Evolutionary conservation across 768 basidiomycete genomes (phyloP).

Genomic region (Auriculariales sp.): DNA sequence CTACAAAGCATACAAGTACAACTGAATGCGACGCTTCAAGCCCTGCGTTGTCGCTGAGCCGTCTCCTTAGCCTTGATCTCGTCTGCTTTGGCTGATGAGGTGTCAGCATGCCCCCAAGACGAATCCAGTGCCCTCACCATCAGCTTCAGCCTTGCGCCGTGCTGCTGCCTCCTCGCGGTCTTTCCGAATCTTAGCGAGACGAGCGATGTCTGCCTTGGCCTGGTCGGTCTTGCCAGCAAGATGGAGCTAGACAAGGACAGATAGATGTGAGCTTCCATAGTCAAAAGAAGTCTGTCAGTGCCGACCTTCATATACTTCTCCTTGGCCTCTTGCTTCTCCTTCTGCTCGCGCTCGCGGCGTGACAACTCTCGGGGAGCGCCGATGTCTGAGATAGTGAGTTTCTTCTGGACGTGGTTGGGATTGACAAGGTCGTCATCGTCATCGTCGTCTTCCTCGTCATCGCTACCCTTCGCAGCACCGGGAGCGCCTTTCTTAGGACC

Average conservation of each 20-base stretch:
- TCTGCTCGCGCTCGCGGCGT: conserved; percentile 71
- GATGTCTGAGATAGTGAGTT: conserved; percentile 65
- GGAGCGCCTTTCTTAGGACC: conserved; percentile 30
- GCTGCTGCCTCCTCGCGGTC: conserved; percentile 82
- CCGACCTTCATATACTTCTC: conserved; percentile 77
- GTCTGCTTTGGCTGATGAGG: conserved; percentile 40
- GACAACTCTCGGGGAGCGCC: conserved; percentile 43
- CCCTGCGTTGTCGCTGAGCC: too few relatives aligned
- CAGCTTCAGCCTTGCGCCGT: conserved; percentile 77
- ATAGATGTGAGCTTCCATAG: conserved; percentile 2
- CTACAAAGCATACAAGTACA: too few relatives aligned
- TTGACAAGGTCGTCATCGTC: conserved; percentile 64
- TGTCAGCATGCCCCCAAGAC: not conserved
- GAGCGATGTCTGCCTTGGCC: conserved; percentile 76
- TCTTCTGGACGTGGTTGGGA: conserved; percentile 58
- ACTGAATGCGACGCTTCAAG: too few relatives aligned
- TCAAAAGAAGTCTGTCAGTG: not conserved
- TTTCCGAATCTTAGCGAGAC: conserved; percentile 71
- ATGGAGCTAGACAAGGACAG: conserved; percentile 36
- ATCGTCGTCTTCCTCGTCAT: conserved; percentile 34
- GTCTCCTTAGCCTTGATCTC: conserved; percentile 50
- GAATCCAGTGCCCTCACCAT: conserved; percentile 39
- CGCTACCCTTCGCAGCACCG: conserved; percentile 14
- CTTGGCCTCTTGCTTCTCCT: conserved; percentile 82
- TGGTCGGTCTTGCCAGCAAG: conserved; percentile 76